Conservation (phyloP, 441 rosid species). For the Adansonia madagascariensis region DNA sequence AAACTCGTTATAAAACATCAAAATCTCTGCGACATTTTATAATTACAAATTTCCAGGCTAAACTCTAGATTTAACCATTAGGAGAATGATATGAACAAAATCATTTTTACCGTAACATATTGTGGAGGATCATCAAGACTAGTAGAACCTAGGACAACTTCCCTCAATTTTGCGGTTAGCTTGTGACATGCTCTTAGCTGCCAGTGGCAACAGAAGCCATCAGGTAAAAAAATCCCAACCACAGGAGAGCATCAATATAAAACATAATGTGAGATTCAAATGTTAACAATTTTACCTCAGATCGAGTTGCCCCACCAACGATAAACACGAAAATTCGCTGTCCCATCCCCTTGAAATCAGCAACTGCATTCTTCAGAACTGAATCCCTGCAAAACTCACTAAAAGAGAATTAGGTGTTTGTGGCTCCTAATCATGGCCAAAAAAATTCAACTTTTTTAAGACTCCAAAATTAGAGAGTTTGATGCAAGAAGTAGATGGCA, state of each 20-base stretch:
- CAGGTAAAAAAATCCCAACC: neutral
- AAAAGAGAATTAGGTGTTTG: conserved; percentile 10
- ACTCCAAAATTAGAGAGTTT: no score
- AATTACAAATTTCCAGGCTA: neutral
- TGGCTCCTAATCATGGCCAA: no score
- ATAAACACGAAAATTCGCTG: conserved; percentile 71
- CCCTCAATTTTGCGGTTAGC: conserved; percentile 66
- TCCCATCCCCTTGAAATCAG: conserved; percentile 64
- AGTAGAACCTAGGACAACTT: conserved; percentile 65
- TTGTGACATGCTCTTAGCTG: conserved; percentile 76
- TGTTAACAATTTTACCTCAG: conserved; percentile 52
- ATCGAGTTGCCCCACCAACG: conserved; percentile 76
- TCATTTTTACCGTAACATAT: conserved; percentile 55
- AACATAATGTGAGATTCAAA: conserved; percentile 5
- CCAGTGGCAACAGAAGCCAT: conserved; percentile 19
- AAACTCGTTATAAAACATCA: neutral
- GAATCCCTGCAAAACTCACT: conserved; percentile 54
- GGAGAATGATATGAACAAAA: neutral
- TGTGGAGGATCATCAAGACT: conserved; percentile 65
- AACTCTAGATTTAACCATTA: neutral
- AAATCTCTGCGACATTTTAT: neutral
- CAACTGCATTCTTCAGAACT: conserved; percentile 42
- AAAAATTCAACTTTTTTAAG: no score
- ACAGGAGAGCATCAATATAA: no score
- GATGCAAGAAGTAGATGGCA: no score